Evolutionary conservation across 108 stramenopile species (phyloP), one percentile per base, ranked within the genome.

Genomic region (Skeletonema potamos): DNA sequence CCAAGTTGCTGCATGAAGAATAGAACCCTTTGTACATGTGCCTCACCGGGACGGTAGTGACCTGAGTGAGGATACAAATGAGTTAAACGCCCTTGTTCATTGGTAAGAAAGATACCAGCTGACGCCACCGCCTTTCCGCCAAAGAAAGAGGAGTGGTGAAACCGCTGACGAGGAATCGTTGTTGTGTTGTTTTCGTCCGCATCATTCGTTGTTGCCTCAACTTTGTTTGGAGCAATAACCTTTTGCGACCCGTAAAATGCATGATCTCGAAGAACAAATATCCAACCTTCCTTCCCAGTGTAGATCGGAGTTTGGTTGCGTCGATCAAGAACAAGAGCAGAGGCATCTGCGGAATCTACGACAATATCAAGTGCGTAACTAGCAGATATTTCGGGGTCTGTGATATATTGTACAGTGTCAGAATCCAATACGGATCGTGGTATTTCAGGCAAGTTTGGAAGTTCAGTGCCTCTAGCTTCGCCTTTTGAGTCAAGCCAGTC

Each of bases 111-210:
- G 56, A 97, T 95, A 12, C 96, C 96, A 11, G 96, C 96, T 20
- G 95, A 89, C 54, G 92, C 87, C 12, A 96, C 95, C 30, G 91
- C 92, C 54, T 93, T 96, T 6, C 96, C 82, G 36, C 89, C 93
- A 66, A 96, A 97, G 70, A 97, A 97, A 33, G 92, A 92, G 1
- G 94, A 95, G 76, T 97, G 96, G 68, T 97, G 96, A 64, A 97
- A 97, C n/a, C 96, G 85, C 67, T 90, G 85, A 60, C 84, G 87
- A 26, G 76, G 64, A 20, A 74, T 79, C 37, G 82, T 82, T 15
- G 81, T 65, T 34, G 15, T 18, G 48, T 70, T 55, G 20, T 62
- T 39, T 30, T 54, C 36, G 29, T 56, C 39, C 27, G 20, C 46
- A 48, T 48, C 20, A 22, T 20, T 6, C 2, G 17, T 22, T 48